Base-by-base conservation (phyloP, 176 grass and related monocot species). In the Cenchrus americanus region DNA sequence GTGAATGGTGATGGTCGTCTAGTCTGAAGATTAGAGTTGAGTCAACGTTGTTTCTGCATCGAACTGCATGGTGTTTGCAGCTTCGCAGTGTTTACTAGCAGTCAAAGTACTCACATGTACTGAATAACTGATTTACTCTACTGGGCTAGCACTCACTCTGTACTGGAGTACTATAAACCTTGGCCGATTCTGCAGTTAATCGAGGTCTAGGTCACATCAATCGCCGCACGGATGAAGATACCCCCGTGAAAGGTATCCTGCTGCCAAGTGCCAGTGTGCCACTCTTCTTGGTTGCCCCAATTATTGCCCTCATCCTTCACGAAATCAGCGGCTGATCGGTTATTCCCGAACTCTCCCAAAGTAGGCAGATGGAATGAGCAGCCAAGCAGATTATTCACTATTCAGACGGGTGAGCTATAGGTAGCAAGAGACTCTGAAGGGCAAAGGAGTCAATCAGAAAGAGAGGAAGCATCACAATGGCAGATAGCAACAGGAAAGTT, bases 221-320 rank as follows among this genome's bases (percentile, higher is more conserved):
- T 48, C 22, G 62, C 24, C 62, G 19, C 66, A 57, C 72, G 40
- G 34, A 66, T 24, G 41, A 61, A 76, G 49, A 47, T 55, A 57
- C 19, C 53, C 34, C 5, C 12, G 54, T 57, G 71, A 55, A 57
- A 53, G 17, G n/a, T 47, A 30, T 9, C 21, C 47, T 4, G 19
- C 2, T 4, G 19, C 2, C 71, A 34, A n/a, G 58, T 61, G 58
- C 57, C 57, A 60, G 57, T 23, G 61, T 30, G 24, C 11, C 61
- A 63, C 61, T 63, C 24, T 12, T 55, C 82, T 55, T n/a, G 21
- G 50, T 46, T 52, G 49, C 13, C 42, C 12, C 48, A 54, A 76
- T 84, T 77, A 77, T 84, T 69, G 37, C 50, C 30, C 32, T 43
- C n/a, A 12, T 44, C 44, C 74, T 61, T 61, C 74, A 37, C 63